phyloP scores from a whole-genome alignment of 495 filamentous ascomycete species.

The Xylaria longipes region DNA sequence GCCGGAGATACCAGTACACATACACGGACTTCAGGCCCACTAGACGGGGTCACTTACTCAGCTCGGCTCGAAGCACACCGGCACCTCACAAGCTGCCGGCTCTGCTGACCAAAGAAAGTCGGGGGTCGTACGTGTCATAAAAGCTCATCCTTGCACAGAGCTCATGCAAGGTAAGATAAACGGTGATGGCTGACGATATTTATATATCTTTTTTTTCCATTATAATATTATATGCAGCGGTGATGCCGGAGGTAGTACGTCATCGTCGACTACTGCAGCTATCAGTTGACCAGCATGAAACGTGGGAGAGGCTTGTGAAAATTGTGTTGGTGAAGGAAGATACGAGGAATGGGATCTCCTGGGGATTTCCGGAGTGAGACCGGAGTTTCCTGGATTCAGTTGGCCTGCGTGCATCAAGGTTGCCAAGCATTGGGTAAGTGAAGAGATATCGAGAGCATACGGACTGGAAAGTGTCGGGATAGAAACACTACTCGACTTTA shows the following conservation, averaged over 20 bases:
- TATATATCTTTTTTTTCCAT: no score
- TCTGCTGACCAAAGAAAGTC: slow-evolving; percentile 16
- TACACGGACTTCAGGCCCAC: not conserved
- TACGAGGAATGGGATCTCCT: not conserved
- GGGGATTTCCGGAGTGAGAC: not conserved
- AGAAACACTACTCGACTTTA: not conserved
- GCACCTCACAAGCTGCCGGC: not conserved
- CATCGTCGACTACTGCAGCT: not conserved
- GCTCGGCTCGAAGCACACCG: slow-evolving; percentile 3
- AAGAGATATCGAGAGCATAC: not conserved
- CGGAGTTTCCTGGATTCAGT: no score
- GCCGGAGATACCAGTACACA: slow-evolving; percentile 9
- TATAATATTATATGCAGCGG: slow-evolving; percentile 8
- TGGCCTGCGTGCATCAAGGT: not conserved
- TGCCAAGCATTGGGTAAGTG: not conserved
- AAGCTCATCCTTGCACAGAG: slow-evolving; percentile 5
- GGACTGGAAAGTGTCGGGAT: not conserved
- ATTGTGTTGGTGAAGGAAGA: not conserved
- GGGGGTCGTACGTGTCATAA: slow-evolving; percentile 4
- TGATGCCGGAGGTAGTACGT: slow-evolving; percentile 1
- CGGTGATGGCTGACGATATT: slow-evolving; percentile 1
- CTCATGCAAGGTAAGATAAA: slow-evolving; percentile 15
- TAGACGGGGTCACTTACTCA: slow-evolving; percentile 10
- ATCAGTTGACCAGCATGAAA: not conserved
- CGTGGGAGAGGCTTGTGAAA: not conserved